Base-by-base conservation (phyloP, 2,329 filamentous ascomycete genomes). In the Arthrobotrys pseudoclavata region DNA sequence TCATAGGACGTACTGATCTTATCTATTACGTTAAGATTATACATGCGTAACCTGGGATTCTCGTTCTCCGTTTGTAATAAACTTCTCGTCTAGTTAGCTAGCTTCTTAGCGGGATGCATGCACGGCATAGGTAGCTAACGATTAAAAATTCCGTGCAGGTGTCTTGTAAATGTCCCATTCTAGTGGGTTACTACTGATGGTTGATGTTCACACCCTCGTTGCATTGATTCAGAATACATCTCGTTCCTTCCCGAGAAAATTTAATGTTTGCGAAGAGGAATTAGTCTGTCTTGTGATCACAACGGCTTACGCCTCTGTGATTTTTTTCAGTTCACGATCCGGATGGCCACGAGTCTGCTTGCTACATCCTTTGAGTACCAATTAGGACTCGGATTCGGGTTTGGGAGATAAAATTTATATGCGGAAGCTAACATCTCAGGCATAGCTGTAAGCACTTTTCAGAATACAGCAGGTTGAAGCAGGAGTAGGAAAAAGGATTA, bases 401-500 rank as follows among this genome's bases (percentile, higher is more conserved):
- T 1, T 45, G 15, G 7, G 4, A n/a, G n/a, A n/a, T n/a, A n/a
- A 3, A 40, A 40, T 9, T 45, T 20, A 45, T 45, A 45, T 45
- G 42, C 42, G n/a, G 42, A 10, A 45, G 42, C 42, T 45, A 40
- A 15, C 12, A n/a, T 40, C 13, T n/a, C 12, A 40, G 12, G 15
- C 13, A 40, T 22, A n/a, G 15, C n/a, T 31, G 55, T 60, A 24
- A 60, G 55, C 55, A 42, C 55, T 42, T 20, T 42, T 26, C 34
- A 40, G 34, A 60, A 60, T 60, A 42, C 24, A 60, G 55, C 34
- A 60, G 55, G 55, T 34, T 40, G 20, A 60, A 42, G 34, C 18
- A 24, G 34, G 15, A 20, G 6, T 2, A 37, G 4, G 4, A 24
- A 31, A 15, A 5, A 4, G 50, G 31, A 53, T n/a, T 50, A 4